Conservation (phyloP, 2,329 filamentous ascomycete species). For the Fonsecaea erecta region DNA sequence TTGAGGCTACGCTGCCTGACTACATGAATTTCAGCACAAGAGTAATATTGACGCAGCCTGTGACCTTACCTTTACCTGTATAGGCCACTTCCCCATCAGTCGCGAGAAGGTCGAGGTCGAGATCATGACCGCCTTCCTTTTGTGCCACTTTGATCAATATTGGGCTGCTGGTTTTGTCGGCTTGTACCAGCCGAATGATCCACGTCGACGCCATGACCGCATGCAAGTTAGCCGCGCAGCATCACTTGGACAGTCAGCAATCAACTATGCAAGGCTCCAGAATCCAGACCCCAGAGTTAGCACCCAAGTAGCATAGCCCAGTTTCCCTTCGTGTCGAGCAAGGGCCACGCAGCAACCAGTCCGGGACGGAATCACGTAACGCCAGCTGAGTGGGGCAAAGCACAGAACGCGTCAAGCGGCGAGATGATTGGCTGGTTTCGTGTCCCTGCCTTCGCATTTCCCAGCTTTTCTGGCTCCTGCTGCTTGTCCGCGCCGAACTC, state of each 20-base stretch:
- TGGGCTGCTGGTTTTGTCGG: conserved; percentile 21
- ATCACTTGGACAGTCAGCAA: conserved; percentile 2
- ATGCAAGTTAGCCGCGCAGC: neutral
- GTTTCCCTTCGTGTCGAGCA: neutral
- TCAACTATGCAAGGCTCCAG: neutral
- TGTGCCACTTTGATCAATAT: conserved; percentile 58
- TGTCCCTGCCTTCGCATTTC: neutral
- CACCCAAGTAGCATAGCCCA: conserved; percentile 6
- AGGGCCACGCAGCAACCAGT: neutral
- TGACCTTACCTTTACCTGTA: conserved; percentile 49
- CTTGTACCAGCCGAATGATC: conserved; percentile 28
- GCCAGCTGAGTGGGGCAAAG: conserved; percentile 2
- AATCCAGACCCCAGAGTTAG: conserved; percentile 5
- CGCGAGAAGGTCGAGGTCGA: conserved; percentile 61
- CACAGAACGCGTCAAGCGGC: conserved; percentile 2
- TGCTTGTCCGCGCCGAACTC: conserved; percentile 15
- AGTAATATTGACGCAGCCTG: neutral
- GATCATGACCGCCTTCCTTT: conserved; percentile 38
- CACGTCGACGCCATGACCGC: conserved; percentile 21
- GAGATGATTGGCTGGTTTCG: neutral
- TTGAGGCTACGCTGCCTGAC: conserved; percentile 47
- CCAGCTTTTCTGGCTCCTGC: conserved; percentile 11
- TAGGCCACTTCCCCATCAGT: conserved; percentile 64
- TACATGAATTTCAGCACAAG: conserved; percentile 32
- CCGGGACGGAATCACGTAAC: neutral